Conservation (phyloP, 139 green algal genomes). For the Chlorella vulgaris region DNA sequence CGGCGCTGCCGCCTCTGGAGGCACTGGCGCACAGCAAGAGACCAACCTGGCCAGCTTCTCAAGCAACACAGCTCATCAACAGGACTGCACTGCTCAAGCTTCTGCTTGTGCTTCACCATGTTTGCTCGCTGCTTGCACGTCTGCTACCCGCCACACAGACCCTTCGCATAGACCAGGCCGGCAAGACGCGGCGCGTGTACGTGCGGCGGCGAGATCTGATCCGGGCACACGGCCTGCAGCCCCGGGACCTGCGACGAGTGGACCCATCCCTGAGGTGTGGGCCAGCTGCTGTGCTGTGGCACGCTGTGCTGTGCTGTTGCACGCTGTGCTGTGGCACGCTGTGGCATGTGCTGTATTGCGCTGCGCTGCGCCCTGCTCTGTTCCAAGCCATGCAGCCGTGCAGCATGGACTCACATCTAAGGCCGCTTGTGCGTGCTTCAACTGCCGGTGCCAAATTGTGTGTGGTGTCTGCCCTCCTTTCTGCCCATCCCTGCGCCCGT, state of each 20-base stretch:
- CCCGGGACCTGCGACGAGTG: slow-evolving; percentile 90
- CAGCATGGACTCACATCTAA: too few relatives aligned
- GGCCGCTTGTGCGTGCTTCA: too few relatives aligned
- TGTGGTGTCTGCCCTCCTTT: too few relatives aligned
- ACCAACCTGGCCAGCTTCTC: too few relatives aligned
- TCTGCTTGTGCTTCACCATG: not conserved
- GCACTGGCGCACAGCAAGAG: too few relatives aligned
- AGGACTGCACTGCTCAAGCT: not conserved
- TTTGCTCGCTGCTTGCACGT: not conserved
- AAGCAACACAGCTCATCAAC: too few relatives aligned
- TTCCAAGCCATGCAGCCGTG: not conserved
- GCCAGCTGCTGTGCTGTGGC: not conserved
- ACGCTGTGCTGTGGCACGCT: not conserved
- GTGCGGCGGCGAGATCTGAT: slow-evolving; percentile 86
- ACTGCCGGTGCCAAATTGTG: too few relatives aligned
- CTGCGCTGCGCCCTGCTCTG: not conserved
- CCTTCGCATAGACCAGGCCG: slow-evolving; percentile 69
- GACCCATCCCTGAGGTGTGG: slow-evolving; percentile 74
- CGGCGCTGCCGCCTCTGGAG: too few relatives aligned
- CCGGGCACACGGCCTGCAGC: slow-evolving; percentile 79
- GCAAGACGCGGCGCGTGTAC: slow-evolving; percentile 68
- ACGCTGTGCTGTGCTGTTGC: too few relatives aligned
- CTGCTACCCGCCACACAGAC: slow-evolving; percentile 10
- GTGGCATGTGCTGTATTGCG: too few relatives aligned
- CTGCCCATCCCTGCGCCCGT: too few relatives aligned